Base-by-base conservation (phyloP, 2,329 filamentous ascomycete genomes). In the Colletotrichum phormii region DNA sequence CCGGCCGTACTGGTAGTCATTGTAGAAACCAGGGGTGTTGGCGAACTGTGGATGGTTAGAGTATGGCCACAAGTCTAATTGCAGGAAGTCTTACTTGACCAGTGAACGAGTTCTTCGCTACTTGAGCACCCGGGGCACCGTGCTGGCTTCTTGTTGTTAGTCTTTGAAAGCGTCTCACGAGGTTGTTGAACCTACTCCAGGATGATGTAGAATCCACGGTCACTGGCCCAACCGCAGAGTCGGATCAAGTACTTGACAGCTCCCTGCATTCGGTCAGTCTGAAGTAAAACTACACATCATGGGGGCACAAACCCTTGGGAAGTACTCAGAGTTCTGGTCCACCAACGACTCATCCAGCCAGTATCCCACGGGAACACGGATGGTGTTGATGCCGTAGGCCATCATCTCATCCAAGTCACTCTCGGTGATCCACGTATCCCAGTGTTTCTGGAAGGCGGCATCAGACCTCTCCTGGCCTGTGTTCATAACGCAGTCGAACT, bases 361-460 rank as follows among this genome's bases (percentile, higher is more conserved):
- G 78, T 88, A 90, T 9, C 88, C 89, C 4, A 90, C 79, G 0
- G 88, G 87, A 26, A 90, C 84, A 5, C 88, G 83, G 59, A 90
- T 81, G 0, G 87, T 87, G 77, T 90, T 89, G 53, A 90, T 79
- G 0, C 87, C 86, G 54, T 84, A 85, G 54, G 78, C 81, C n/a
- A 80, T 77, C 80, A 90, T 89, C 74, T 85, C 78, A 26, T 83
- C 77, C 61, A 90, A 82, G 76, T 90, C 88, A 2, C 81, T 76
- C 67, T 85, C 76, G 4, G 83, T 86, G 73, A 89, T 86, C 82
- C 84, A 90, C 0, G 82, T 82, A 33, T 77, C 79, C 86, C 87
- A 90, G 77, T 90, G 88, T 7, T 79, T 77, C 69, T 84, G 78
- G 76, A 89, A 90, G 12, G 82, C 85, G 5, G 77, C 75, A 74